Evolutionary conservation across 1,284 basidiomycete species (phyloP).

Genomic region (Hymenochaete sp.): DNA sequence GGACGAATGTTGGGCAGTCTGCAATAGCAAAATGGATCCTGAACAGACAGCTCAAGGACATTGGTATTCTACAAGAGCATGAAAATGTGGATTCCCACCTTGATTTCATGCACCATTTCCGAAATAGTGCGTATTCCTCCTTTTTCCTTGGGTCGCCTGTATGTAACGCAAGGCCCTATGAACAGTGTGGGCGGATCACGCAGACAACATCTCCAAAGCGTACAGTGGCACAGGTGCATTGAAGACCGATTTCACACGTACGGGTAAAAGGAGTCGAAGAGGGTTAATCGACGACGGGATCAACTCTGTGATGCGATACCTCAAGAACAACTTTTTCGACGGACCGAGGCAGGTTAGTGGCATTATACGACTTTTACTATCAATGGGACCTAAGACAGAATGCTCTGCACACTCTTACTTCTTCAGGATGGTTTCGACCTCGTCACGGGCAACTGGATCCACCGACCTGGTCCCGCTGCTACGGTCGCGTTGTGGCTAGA

Average conservation of each 20-base stretch:
- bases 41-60: conserved; percentile 66
- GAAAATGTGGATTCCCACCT: conserved; percentile 74
- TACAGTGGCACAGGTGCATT: conserved; percentile 95
- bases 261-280: conserved; percentile 78
- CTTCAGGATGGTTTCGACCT: conserved; percentile 86
- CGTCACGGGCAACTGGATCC: conserved; percentile 85
- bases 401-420: background rate
- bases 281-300: conserved; percentile 82
- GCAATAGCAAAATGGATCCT: conserved; percentile 81
- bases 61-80: conserved; percentile 62
- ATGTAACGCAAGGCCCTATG: too few relatives aligned
- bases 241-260: conserved; percentile 95
- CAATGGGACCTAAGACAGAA: background rate
- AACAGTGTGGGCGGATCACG: conserved; percentile 98
- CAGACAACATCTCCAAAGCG: conserved; percentile 83
- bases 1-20: conserved; percentile 95
- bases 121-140: conserved; percentile 60
- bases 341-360: conserved; percentile 72
- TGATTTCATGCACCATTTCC: conserved; percentile 74
- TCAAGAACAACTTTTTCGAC: conserved; percentile 98
- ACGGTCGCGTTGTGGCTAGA: conserved; percentile 60
- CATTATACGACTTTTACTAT: conserved; percentile 1
- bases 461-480: conserved; percentile 58
- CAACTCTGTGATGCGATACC: conserved; percentile 82
- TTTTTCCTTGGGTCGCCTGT: conserved; percentile 14